Base-by-base conservation (phyloP, 805 yeast species). In the Starmerella bacillaris region DNA sequence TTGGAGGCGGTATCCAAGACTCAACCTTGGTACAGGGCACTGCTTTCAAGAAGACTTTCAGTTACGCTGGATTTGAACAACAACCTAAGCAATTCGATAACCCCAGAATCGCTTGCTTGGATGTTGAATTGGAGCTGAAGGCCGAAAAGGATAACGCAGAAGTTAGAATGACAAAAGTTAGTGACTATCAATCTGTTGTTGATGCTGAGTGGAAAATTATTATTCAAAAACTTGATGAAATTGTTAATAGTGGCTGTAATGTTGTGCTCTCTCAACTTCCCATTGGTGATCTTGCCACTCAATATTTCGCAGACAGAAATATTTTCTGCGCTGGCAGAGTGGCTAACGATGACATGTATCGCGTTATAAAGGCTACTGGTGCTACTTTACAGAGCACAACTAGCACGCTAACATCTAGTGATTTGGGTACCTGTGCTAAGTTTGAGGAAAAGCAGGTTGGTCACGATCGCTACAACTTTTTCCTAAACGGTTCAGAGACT, bases 141-240 rank as follows among this genome's bases (percentile, higher is more conserved):
- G 96, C 96, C 1, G 98, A 89, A 62, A 86, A 83, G 63, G 98
- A 89, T 57, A 89, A 89, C 54, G 98, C 98, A 7, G 98, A 89
- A 64, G 96, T 89, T 22, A 72, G 98, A 47, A 89, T 89, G 34
- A 92, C 80, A 50, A 77, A 83, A 55, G 95, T 89, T 37, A 68
- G 71, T 39, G 95, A 86, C 50, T 89, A 89, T 59, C 98, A 89
- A 63, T 82, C 76, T 22, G 77, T 89, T 38, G 98, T 89, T 15
- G 96, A 89, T 58, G 98, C 98, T n/a, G 98, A 89, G 59, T 89
- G 98, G 96, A 72, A 79, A 55, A 78, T 89, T 46, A 89, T 89
- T 45, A 66, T 78, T 50, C 69, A 76, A 53, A 89, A 89, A 60
- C 68, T 89, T 46, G 77, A 79, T 51, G 75, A 80, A 35, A 77